These are phyloP conservation scores for Pyrus betulifolia DNA, from an alignment of 306 rosid species.

Conservation along the genomic window DNA sequence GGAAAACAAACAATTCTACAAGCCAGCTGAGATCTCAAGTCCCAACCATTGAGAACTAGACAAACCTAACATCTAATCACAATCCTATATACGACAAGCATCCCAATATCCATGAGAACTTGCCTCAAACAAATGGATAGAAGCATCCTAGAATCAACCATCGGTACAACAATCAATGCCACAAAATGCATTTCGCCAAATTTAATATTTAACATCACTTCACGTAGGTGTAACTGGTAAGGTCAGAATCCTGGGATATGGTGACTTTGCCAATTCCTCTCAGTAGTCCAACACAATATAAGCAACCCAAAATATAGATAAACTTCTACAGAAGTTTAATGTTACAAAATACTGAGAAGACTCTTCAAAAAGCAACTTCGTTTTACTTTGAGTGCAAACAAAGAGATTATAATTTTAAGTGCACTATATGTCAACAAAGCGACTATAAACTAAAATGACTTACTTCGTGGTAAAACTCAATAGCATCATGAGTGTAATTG, in stretches of 20 bases:
- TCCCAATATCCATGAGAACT: neutral
- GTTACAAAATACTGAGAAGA: neutral
- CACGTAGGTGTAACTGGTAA: neutral
- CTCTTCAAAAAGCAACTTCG: neutral
- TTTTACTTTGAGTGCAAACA: neutral
- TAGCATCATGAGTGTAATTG: constrained; percentile 55
- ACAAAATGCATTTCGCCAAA: neutral
- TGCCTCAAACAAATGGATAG: neutral
- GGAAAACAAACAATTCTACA: neutral
- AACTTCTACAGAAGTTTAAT: neutral
- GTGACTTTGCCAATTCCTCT: neutral
- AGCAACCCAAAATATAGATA: neutral
- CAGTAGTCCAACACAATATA: neutral
- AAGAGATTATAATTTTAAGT: neutral
- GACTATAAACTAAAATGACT: neutral
- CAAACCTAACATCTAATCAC: neutral
- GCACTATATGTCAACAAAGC: constrained; percentile 10
- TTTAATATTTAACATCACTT: neutral
- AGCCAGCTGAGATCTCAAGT: neutral
- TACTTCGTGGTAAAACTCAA: constrained; percentile 87
- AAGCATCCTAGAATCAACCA: neutral
- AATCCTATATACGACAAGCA: neutral
- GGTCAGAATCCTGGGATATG: neutral
- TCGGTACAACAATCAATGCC: neutral
- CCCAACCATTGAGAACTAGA: neutral